Percentiles rank a stretch among this genome's conserved stretches.
Conservation (phyloP, 164 flowering plant genomes). For the Vitis vinifera region DNA sequence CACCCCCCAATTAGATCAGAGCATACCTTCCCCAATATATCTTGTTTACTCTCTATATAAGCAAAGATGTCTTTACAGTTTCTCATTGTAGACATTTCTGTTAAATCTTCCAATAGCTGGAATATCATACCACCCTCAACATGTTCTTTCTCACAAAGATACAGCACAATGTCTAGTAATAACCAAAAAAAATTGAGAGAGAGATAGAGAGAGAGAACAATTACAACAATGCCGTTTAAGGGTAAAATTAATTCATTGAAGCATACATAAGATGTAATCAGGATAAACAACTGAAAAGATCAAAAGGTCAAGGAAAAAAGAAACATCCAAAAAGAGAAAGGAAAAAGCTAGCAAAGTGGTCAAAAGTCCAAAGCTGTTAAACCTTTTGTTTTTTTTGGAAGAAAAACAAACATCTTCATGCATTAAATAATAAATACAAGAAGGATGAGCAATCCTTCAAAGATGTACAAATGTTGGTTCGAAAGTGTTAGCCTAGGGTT, state of each 20-base stretch:
- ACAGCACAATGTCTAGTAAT: too few species aligned
- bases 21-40: slow-evolving; percentile 86
- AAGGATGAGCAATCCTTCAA: too few species aligned
- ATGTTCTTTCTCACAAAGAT: too few species aligned
- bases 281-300: not conserved
- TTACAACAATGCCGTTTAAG: slow-evolving; percentile 11
- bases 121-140: slow-evolving; percentile 32
- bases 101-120: slow-evolving; percentile 96
- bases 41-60: slow-evolving; percentile 97
- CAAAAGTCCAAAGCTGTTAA: too few species aligned
- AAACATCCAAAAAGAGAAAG: not conserved
- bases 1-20: not conserved
- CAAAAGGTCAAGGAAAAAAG: not conserved
- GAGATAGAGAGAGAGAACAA: too few species aligned
- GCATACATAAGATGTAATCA: not conserved
- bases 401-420: too few species aligned
- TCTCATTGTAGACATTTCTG: slow-evolving; percentile 98
- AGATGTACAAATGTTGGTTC: too few species aligned
- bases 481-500: too few species aligned
- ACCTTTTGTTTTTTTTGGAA: too few species aligned
- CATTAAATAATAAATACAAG: too few species aligned
- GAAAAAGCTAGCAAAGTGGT: too few species aligned
- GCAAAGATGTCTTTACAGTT: slow-evolving; percentile 95
- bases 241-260: not conserved
- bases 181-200: too few species aligned